Base-by-base conservation (phyloP, 805 yeast genomes). In the Torulaspora gathmanii region DNA sequence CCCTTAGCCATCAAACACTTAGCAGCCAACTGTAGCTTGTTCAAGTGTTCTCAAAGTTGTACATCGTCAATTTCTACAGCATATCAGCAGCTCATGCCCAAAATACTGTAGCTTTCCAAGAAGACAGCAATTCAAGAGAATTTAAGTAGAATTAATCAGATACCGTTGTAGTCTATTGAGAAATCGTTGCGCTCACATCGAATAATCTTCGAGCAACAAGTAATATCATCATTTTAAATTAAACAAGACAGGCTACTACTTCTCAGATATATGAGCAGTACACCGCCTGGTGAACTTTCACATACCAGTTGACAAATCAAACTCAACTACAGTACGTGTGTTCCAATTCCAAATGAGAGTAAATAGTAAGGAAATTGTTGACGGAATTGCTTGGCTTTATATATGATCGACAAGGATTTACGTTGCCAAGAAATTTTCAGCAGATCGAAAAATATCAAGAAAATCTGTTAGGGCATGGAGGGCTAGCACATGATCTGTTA, bases 91-190 rank as follows among this genome's bases (percentile, higher is more conserved):
- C 33, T n/a, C 13, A 4, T n/a, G 2, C 17, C 6, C 7, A 10
- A 5, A 6, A 30, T 19, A 30, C 13, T 11, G 8, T 3, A 30
- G 30, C 4, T 11, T 9, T 16, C 42, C 16, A 15, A 13, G 19
- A 31, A 15, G n/a, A 31, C 11, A 19, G 19, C 9, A 15, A 2
- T 19, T 26, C 6, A 33, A 22, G 13, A 22, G 17, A 20, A 10
- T 30, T n/a, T 28, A 19, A 19, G 30, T 8, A 28, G 34, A 25
- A 13, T 39, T 37, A 44, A 35, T 84, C 95, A 86, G 95, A 86
- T 86, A 86, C 95, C 95, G 95, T 86, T 86, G 95, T 86, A 86
- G 95, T 86, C 95, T 82, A 76, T 78, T 78, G 80, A 77, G 81
- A 76, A 80, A 79, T 78, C 82, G 69, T 62, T 76, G 83, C 75